Evolutionary conservation across 2,329 filamentous ascomycete species (phyloP), one percentile per base, ranked within the genome.

Genomic region (Colletotrichum liriopes): DNA sequence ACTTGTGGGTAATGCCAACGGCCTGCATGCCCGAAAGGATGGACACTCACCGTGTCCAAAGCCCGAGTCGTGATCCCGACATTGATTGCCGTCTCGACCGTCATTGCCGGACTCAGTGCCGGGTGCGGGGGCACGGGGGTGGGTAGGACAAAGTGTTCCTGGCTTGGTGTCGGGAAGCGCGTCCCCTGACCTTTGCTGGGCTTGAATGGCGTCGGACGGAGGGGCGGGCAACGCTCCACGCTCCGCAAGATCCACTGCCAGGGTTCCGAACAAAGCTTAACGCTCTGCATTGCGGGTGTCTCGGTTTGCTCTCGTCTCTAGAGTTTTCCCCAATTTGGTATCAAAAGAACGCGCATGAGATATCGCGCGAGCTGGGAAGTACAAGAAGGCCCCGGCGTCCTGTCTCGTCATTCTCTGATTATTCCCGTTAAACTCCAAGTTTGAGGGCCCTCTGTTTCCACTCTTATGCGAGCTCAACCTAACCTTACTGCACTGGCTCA

Each of bases 21-120:
- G 58, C 18, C 35, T 20, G 26, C 43, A 9, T 49, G 55, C 5
- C 65, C 49, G 56, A 37, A 41, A 59, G 35, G 2, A 45, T 35
- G 41, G 47, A 20, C 59, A 16, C 32, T 45, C 45, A 29, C 32
- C 65, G 59, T 65, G n/a, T 20, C 14, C 26, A 47, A 16, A 49
- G 55, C n/a, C 65, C 65, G 59, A 69, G 1, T 60, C 39, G 69
- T 32, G 52, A 69, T 72, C 59, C 65, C 59, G 65, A 72, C 43
- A 16, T 49, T 35, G 16, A 65, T 39, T 69, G 65, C 65, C 69
- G 65, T 54, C 37, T 59, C 52, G 41, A 47, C 65, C 54, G 59
- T 59, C 43, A 59, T 60, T 72, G 69, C 69, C 69, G 69, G 45
- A 5, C 37, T 64, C 54, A 64, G 45, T 72, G 65, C 69, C 65